Base-by-base conservation (phyloP, 1,284 basidiomycete genomes). In the Malassezia brasiliensis region DNA sequence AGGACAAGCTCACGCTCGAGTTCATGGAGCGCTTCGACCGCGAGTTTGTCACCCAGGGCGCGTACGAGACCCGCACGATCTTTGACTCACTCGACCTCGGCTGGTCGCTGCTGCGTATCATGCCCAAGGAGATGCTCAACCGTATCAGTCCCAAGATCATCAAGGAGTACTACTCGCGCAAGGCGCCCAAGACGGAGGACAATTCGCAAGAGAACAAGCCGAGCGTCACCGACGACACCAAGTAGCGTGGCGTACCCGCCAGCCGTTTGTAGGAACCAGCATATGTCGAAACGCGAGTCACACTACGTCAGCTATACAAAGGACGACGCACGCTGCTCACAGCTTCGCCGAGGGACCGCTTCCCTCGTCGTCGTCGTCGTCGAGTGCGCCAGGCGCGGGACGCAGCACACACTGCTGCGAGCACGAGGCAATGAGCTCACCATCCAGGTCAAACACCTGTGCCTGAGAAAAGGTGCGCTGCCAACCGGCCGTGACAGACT, bases 41-140 rank as follows among this genome's bases (percentile, higher is more conserved):
- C 45, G 66, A 67, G 48, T 75, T 75, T 46, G 70, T 75, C 42
- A 64, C 66, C 36, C 74, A 75, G 87, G 89, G 90, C 54, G 82
- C 87, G 19, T 96, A 96, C 77, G 94, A 98, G 79, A 85, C 90
- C 47, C 84, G 94, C 57, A 89, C 89, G 50, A 88, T 99, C 78
- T 96, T 96, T 76, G 93, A 98, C 69, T 93, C 89, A 53, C 82
- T 99, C 53, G 94, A 99, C 78, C 81, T 98, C 52, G 94, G 90
- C 19, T 99, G 94, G 94, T 86, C 86, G 32, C 78, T 99, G 56
- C 82, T 99, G 66, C 85, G 94, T 66, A 94, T 94, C 77, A 96
- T 98, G 87, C 94, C 94, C 67, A 93, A 94, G 79, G 93, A 96
- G 78, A 88, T 90, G 77, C 82, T 98, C 62, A 96, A 96, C 80